Conservation (phyloP, 2,329 filamentous ascomycete species). For the Cercospora beticola region DNA sequence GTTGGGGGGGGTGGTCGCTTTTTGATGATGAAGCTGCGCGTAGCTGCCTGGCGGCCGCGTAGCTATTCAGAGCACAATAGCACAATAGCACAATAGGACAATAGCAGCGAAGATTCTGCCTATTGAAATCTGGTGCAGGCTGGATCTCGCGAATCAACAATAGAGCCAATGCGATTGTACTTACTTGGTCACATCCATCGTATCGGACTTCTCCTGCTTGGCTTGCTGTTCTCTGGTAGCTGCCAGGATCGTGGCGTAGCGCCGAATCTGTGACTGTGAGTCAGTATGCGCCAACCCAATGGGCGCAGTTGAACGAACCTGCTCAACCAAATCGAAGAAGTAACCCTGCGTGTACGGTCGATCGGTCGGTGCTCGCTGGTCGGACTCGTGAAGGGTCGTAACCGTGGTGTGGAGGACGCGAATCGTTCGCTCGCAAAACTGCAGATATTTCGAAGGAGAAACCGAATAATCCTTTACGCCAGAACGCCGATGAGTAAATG, state of each 20-base stretch:
- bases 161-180: conserved; percentile 25
- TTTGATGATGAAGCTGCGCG: neutral
- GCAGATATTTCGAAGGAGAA: conserved; percentile 73
- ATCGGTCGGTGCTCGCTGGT: conserved; percentile 80
- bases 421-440: conserved; percentile 88
- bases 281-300: conserved; percentile 28
- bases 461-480: conserved; percentile 69
- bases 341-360: conserved; percentile 93
- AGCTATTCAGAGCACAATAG: conserved; percentile 1
- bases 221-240: conserved; percentile 68
- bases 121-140: neutral
- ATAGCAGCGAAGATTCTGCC: conserved; percentile 6
- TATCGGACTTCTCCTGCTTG: conserved; percentile 53
- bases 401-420: conserved; percentile 87
- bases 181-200: conserved; percentile 54
- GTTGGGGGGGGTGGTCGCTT: neutral
- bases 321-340: conserved; percentile 92
- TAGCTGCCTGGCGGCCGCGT: conserved; percentile 5
- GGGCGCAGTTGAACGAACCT: conserved; percentile 47
- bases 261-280: conserved; percentile 58
- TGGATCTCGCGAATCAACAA: conserved; percentile 4
- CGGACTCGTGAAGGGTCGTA: conserved; percentile 78
- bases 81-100: conserved; percentile 14
- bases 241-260: conserved; percentile 82
- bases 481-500: conserved; percentile 65